These are phyloP conservation scores for Ustilago shanxiensis DNA, from an alignment of 1,284 basidiomycete species.

Conservation along the genomic window DNA sequence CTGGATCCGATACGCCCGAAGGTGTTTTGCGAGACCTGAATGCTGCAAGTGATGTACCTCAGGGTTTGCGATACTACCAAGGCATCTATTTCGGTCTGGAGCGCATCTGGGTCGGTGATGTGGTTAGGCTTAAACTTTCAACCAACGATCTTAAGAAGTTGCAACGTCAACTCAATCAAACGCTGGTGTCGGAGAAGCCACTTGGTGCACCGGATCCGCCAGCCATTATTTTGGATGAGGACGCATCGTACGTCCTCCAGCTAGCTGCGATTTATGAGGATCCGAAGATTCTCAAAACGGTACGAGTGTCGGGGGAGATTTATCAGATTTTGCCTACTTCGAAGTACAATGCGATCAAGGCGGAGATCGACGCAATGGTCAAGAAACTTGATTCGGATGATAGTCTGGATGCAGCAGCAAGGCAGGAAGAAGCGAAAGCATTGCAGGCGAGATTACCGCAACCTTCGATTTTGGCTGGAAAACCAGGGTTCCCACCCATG, in stretches of 20 bases:
- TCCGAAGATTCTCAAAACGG: slow-evolving; percentile 24
- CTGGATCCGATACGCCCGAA: slow-evolving; percentile 26
- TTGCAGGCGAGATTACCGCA: slow-evolving; percentile 35
- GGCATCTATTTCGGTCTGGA: slow-evolving; percentile 57
- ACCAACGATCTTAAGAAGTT: slow-evolving; percentile 44
- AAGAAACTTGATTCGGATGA: slow-evolving; percentile 25
- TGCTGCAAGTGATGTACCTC: slow-evolving; percentile 5
- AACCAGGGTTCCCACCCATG: slow-evolving; percentile 43
- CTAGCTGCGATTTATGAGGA: slow-evolving; percentile 45
- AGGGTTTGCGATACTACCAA: slow-evolving; percentile 47
- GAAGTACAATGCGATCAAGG: slow-evolving; percentile 34
- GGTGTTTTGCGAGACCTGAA: slow-evolving; percentile 37
- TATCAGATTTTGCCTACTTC: slow-evolving; percentile 34
- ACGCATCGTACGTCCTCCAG: slow-evolving; percentile 45
- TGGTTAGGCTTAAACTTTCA: slow-evolving; percentile 52
- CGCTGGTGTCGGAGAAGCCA: slow-evolving; percentile 26
- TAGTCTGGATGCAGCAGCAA: slow-evolving; percentile 13
- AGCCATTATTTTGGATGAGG: slow-evolving; percentile 36
- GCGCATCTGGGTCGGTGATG: slow-evolving; percentile 61
- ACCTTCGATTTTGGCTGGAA: slow-evolving; percentile 34
- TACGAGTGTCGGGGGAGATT: slow-evolving; percentile 43
- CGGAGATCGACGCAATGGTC: slow-evolving; percentile 13
- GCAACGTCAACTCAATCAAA: slow-evolving; percentile 41
- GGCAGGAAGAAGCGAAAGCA: slow-evolving; percentile 28
- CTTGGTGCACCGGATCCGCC: slow-evolving; percentile 27